Percentiles rank a stretch among this genome's conserved stretches.
These are phyloP conservation scores for Desmodesmus armatus DNA, from an alignment of 139 green algal genomes.

Conservation along the genomic window DNA sequence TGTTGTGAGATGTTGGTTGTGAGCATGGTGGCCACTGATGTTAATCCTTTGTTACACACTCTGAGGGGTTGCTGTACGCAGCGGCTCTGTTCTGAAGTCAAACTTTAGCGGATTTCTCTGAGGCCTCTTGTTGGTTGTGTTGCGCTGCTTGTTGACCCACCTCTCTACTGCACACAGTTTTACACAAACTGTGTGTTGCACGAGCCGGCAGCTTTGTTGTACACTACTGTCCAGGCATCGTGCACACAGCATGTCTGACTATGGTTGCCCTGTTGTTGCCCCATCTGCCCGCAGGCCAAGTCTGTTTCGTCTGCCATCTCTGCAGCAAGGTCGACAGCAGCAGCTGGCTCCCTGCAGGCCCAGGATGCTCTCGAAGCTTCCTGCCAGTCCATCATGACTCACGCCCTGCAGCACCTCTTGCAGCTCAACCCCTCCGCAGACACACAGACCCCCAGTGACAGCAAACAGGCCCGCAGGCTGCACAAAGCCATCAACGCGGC, in stretches of 20 bases:
- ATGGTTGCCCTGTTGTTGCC: too few relatives aligned
- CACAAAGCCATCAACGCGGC: constrained; percentile 45
- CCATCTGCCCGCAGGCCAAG: too few relatives aligned
- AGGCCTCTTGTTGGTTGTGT: constrained; percentile 41
- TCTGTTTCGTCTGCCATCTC: background rate
- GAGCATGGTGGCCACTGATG: constrained; percentile 64
- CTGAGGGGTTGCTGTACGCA: constrained; percentile 43
- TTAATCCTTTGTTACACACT: constrained; percentile 62
- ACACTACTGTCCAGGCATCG: background rate
- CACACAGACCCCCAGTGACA: background rate
- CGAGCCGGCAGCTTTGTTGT: too few relatives aligned
- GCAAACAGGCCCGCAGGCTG: constrained; percentile 13
- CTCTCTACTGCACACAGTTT: too few relatives aligned
- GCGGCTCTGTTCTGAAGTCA: constrained; percentile 45
- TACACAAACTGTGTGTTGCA: too few relatives aligned
- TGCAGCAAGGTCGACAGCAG: background rate
- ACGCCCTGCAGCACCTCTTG: constrained; percentile 66
- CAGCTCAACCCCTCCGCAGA: constrained; percentile 44
- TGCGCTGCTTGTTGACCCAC: background rate
- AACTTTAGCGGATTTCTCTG: constrained; percentile 74
- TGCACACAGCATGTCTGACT: too few relatives aligned
- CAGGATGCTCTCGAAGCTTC: too few relatives aligned
- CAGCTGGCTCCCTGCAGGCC: constrained; percentile 37
- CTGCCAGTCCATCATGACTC: constrained; percentile 61
- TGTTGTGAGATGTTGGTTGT: background rate